phyloP scores from a whole-genome alignment of 2,329 filamentous ascomycete genomes.

The Bipolaris sorokiniana region DNA sequence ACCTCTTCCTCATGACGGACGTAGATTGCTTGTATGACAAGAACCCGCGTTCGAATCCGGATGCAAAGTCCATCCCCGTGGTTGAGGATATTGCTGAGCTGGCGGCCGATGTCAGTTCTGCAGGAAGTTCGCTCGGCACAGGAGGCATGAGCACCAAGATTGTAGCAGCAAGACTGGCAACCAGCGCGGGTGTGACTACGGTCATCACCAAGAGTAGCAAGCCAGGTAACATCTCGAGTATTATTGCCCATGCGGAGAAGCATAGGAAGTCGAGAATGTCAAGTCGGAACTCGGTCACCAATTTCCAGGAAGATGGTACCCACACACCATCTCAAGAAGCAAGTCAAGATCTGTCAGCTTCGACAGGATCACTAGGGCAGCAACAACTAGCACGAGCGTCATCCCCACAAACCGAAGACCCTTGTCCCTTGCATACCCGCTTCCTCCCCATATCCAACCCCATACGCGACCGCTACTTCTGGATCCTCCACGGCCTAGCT shows the following conservation, averaged over 20 bases:
- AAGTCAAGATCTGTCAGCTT: conserved; percentile 29
- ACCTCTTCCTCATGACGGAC: conserved; percentile 98
- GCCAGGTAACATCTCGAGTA: conserved; percentile 87
- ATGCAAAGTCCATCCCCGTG: conserved; percentile 88
- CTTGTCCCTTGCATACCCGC: conserved; percentile 78
- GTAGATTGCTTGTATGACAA: conserved; percentile 97
- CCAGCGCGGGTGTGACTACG: conserved; percentile 92
- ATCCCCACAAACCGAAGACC: conserved; percentile 33
- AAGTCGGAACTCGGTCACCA: conserved; percentile 37
- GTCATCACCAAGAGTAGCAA: conserved; percentile 94
- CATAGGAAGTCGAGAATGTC: conserved; percentile 53
- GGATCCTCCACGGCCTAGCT: conserved; percentile 89
- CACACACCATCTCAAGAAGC: conserved; percentile 27
- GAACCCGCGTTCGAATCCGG: conserved; percentile 83
- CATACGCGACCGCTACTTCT: conserved; percentile 52
- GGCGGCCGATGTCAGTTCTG: conserved; percentile 86
- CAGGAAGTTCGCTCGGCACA: conserved; percentile 86
- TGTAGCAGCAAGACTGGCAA: conserved; percentile 87
- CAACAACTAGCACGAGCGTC: conserved; percentile 23
- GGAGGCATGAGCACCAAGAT: conserved; percentile 99
- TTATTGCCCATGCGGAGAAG: conserved; percentile 79
- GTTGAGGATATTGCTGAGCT: conserved; percentile 86
- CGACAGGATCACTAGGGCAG: conserved; percentile 41
- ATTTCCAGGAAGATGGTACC: conserved; percentile 38
- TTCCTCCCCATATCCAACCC: conserved; percentile 71